These are phyloP conservation scores for Pilaira anomala DNA, from an alignment of 192 early-diverging fungal genomes.

Conservation along the genomic window DNA sequence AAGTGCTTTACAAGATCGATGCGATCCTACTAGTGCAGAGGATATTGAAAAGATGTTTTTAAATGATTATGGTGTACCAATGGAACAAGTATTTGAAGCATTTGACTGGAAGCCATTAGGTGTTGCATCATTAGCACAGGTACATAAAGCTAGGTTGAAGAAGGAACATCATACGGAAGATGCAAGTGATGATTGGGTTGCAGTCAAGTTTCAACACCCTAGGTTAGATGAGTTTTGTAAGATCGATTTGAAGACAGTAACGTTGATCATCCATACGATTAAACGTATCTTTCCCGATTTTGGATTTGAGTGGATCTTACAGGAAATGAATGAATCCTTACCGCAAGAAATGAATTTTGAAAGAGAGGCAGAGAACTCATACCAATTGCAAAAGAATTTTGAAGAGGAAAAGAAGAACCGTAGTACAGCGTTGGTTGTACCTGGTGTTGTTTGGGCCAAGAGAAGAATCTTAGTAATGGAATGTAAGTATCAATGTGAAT, in stretches of 20 bases:
- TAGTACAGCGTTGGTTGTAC: slow-evolving; percentile 61
- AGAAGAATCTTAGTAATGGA: slow-evolving; percentile 87
- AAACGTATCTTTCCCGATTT: slow-evolving; percentile 86
- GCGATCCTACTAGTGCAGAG: slow-evolving; percentile 68
- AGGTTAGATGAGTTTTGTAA: slow-evolving; percentile 70
- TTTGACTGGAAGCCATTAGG: slow-evolving; percentile 87
- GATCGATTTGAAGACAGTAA: slow-evolving; percentile 77
- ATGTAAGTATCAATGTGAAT: slow-evolving; percentile 43
- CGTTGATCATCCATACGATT: slow-evolving; percentile 57
- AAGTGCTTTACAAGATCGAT: slow-evolving; percentile 77
- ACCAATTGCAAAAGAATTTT: slow-evolving; percentile 63
- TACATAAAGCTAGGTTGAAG: slow-evolving; percentile 75
- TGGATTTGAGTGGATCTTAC: slow-evolving; percentile 84
- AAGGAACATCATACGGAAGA: slow-evolving; percentile 48
- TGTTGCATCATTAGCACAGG: slow-evolving; percentile 93
- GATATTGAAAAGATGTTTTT: slow-evolving; percentile 70
- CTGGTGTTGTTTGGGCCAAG: slow-evolving; percentile 74
- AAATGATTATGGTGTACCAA: slow-evolving; percentile 60
- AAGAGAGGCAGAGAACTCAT: slow-evolving; percentile 75
- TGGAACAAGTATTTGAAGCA: slow-evolving; percentile 65
- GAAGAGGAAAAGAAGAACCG: slow-evolving; percentile 30
- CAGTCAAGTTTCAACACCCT: slow-evolving; percentile 93
- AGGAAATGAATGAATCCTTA: slow-evolving; percentile 80
- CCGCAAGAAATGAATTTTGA: slow-evolving; percentile 88
- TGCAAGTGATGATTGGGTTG: slow-evolving; percentile 50